Conservation (phyloP, 2,329 filamentous ascomycete genomes). For the Hypoxylon sp. region DNA sequence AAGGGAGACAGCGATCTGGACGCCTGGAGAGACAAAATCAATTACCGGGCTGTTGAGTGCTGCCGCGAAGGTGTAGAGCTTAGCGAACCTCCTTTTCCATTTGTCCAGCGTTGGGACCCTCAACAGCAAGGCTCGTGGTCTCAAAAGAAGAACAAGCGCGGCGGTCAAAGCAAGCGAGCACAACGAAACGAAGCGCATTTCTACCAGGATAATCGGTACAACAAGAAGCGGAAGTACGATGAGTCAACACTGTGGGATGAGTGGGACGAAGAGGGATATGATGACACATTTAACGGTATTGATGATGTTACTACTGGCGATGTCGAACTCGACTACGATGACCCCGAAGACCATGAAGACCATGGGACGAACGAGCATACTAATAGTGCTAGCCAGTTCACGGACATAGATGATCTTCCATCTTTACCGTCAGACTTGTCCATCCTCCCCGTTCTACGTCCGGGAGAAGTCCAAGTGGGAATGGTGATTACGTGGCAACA, state of each 20-base stretch:
- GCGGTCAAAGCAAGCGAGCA: constrained; percentile 64
- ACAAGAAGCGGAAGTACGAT: constrained; percentile 65
- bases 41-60: constrained; percentile 86
- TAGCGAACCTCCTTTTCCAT: constrained; percentile 87
- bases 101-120: constrained; percentile 88
- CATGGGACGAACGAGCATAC: constrained; percentile 45
- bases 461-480: constrained; percentile 64
- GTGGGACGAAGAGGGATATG: constrained; percentile 42
- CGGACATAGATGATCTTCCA: constrained; percentile 71
- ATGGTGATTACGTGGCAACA: constrained; percentile 79
- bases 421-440: constrained; percentile 69
- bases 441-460: constrained; percentile 63
- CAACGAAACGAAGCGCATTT: constrained; percentile 57
- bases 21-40: constrained; percentile 80
- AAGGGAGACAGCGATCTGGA: constrained; percentile 59
- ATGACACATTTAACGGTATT: constrained; percentile 55
- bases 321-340: constrained; percentile 58
- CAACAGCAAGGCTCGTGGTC: constrained; percentile 69
- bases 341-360: constrained; percentile 51
- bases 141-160: constrained; percentile 56
- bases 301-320: constrained; percentile 47
- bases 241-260: constrained; percentile 53
- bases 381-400: constrained; percentile 59
- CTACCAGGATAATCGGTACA: constrained; percentile 52
- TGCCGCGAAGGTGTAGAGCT: constrained; percentile 75